Evolutionary conservation across 1,284 basidiomycete species (phyloP).

Genomic region (Gomphus bonarii): DNA sequence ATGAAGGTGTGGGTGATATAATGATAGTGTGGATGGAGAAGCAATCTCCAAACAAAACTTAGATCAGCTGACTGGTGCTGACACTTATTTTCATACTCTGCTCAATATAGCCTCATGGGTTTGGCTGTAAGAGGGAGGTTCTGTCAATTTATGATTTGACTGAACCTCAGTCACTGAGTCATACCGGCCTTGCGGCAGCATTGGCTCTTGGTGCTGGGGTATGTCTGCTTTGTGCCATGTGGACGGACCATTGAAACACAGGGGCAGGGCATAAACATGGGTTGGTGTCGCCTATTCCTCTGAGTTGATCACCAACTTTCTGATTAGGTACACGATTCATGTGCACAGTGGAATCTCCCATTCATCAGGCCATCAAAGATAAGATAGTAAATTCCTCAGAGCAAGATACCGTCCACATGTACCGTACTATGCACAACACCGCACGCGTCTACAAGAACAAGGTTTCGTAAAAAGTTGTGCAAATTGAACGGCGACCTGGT

Average conservation of each 20-base stretch:
- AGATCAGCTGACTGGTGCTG: too few species aligned
- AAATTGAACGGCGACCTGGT: conserved; percentile 68
- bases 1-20: too few species aligned
- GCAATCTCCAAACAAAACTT: too few species aligned
- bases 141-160: too few species aligned
- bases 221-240: conserved; percentile 21
- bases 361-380: conserved; percentile 87
- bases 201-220: conserved; percentile 77
- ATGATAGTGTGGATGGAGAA: too few species aligned
- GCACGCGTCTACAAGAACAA: conserved; percentile 85
- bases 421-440: conserved; percentile 81
- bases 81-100: too few species aligned
- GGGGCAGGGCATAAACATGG: conserved; percentile 74
- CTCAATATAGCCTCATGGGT: too few species aligned
- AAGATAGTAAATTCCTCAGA: conserved; percentile 80
- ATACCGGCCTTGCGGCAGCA: conserved; percentile 77
- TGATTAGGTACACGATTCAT: conserved; percentile 71
- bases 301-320: conserved; percentile 1
- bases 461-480: conserved; percentile 72
- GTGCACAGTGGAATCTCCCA: conserved; percentile 75
- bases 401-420: conserved; percentile 80
- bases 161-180: too few species aligned
- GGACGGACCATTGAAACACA: background rate
- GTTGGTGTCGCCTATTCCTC: conserved; percentile 28
- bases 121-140: too few species aligned